Evolutionary conservation across 1,284 basidiomycete species (phyloP).

Genomic region (Cryptococcus floricola): DNA sequence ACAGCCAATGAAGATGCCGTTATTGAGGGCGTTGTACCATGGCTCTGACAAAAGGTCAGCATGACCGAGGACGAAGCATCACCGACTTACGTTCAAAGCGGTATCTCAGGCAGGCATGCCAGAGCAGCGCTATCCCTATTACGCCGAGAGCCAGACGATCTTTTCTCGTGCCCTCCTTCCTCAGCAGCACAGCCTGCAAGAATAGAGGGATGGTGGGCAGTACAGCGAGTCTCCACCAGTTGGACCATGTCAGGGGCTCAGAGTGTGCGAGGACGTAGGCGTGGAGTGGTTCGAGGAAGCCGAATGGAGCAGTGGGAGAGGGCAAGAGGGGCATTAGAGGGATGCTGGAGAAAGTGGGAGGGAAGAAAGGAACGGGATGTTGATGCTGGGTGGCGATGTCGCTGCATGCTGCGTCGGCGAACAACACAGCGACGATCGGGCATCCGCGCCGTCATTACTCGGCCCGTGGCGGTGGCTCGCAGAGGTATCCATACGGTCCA

Average conservation of each 20-base stretch:
- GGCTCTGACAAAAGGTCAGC: slow-evolving; percentile 17
- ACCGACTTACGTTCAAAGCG: slow-evolving; percentile 27
- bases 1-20: slow-evolving; percentile 24
- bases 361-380: neutral
- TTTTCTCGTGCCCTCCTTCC: slow-evolving; percentile 18
- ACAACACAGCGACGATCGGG: no score
- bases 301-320: slow-evolving; percentile 16
- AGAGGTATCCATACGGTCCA: no score
- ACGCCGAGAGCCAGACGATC: slow-evolving; percentile 21
- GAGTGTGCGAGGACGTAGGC: slow-evolving; percentile 20
- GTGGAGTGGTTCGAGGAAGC: slow-evolving; percentile 26
- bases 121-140: slow-evolving; percentile 19
- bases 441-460: no score
- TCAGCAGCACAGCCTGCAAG: slow-evolving; percentile 27
- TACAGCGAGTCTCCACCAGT: slow-evolving; percentile 17
- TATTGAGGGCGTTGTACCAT: slow-evolving; percentile 33
- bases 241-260: slow-evolving; percentile 15
- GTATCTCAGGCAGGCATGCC: slow-evolving; percentile 18
- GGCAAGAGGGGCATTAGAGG: slow-evolving; percentile 10
- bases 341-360: neutral
- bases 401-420: neutral
- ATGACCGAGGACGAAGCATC: neutral
- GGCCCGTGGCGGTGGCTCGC: no score
- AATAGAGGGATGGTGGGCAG: slow-evolving; percentile 26
- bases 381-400: neutral